Conservation (phyloP, 2,329 filamentous ascomycete genomes). For the Pestalotiopsis sp. region DNA sequence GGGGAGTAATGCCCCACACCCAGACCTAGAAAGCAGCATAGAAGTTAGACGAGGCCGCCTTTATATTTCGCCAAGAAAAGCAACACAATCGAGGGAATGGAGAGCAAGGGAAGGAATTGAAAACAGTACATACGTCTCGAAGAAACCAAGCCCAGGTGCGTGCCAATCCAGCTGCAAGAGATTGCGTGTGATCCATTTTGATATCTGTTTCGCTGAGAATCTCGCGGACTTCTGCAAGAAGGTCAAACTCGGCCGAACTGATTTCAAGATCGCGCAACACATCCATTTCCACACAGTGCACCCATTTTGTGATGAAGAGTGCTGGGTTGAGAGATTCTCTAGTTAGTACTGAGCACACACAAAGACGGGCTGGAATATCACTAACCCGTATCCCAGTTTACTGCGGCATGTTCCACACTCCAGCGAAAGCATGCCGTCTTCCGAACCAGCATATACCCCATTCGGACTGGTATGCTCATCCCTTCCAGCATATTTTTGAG, state of each 20-base stretch:
- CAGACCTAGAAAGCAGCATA: not conserved
- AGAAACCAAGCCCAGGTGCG: not conserved
- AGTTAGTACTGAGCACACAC: not conserved
- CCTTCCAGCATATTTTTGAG: not conserved
- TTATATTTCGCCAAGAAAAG: not conserved
- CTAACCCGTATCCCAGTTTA: not conserved
- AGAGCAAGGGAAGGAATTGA: not conserved
- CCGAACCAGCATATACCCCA: slow-evolving; percentile 1
- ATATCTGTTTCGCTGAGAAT: not conserved
- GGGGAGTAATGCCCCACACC: not conserved
- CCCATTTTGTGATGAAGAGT: not conserved
- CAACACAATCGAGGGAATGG: not conserved
- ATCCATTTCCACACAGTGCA: not conserved
- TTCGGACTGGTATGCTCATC: not conserved
- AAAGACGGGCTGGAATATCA: not conserved
- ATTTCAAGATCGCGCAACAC: not conserved
- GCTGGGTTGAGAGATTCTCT: not conserved
- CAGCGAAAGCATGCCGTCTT: slow-evolving; percentile 1
- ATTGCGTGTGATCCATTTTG: not conserved
- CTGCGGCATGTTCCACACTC: not conserved
- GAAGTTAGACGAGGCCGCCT: not conserved
- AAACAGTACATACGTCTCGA: not conserved
- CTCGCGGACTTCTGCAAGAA: not conserved
- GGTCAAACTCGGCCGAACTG: not conserved
- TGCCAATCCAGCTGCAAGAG: not conserved